Percentiles rank a stretch among this genome's conserved stretches.
Conservation (phyloP, 75 land plant species). For the Gnetum montanum region DNA sequence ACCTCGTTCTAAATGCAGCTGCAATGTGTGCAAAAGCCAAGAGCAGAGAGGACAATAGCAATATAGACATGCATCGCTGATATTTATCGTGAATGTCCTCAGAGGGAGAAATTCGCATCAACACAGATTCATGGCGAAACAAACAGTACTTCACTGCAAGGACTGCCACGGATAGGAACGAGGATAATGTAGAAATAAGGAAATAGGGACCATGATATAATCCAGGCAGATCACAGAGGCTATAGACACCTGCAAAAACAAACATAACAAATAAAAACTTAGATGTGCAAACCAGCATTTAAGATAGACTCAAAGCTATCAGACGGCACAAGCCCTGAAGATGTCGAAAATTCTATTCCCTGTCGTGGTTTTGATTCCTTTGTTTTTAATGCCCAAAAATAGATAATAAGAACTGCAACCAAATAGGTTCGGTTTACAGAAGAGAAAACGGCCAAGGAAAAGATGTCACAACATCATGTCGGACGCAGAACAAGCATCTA, state of each 20-base stretch:
- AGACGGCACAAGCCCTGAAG: too few relatives aligned
- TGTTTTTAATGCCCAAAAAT: too few relatives aligned
- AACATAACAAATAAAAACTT: not conserved
- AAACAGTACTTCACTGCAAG: slow-evolving; percentile 61
- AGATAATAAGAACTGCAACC: too few relatives aligned
- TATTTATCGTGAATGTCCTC: slow-evolving; percentile 34
- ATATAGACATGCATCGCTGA: slow-evolving; percentile 70
- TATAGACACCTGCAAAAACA: slow-evolving; percentile 65
- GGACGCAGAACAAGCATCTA: too few relatives aligned
- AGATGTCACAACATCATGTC: too few relatives aligned
- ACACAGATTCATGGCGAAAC: slow-evolving; percentile 22
- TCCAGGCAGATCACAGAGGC: slow-evolving; percentile 60
- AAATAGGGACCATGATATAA: slow-evolving; percentile 77
- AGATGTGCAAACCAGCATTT: not conserved
- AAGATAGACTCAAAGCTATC: too few relatives aligned
- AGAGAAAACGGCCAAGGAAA: too few relatives aligned
- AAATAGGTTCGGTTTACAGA: too few relatives aligned
- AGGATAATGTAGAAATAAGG: slow-evolving; percentile 44
- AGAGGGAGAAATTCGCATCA: slow-evolving; percentile 6
- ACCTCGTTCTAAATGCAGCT: slow-evolving; percentile 72
- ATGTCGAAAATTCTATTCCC: too few relatives aligned
- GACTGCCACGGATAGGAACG: slow-evolving; percentile 38
- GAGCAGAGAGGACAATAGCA: slow-evolving; percentile 64
- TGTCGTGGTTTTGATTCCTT: too few relatives aligned
- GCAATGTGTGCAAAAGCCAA: slow-evolving; percentile 82